Evolutionary conservation across 2,329 filamentous ascomycete species (phyloP).

Genomic region (Bipolaris sorokiniana): DNA sequence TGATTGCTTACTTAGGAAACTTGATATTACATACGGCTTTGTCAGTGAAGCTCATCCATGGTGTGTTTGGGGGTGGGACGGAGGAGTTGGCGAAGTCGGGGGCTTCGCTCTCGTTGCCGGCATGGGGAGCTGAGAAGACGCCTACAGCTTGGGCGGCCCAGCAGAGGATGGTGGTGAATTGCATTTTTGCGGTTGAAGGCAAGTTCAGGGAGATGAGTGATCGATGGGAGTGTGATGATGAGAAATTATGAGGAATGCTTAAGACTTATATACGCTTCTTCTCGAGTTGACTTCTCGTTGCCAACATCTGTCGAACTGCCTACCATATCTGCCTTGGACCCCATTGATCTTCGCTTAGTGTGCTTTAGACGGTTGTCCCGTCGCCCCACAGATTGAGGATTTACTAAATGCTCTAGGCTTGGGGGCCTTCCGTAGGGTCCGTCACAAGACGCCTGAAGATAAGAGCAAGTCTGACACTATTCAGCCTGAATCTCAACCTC

Average conservation of each 20-base stretch:
- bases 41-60: conserved; percentile 1
- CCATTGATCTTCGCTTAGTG: not conserved
- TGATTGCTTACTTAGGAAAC: not conserved
- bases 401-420: not conserved
- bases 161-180: not conserved
- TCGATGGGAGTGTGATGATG: not conserved
- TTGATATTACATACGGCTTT: conserved; percentile 1
- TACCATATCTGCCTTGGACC: not conserved
- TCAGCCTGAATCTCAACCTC: not conserved
- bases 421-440: not conserved
- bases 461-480: not conserved
- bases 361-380: not conserved
- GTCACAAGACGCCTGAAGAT: not conserved
- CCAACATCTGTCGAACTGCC: not conserved
- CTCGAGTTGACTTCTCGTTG: not conserved
- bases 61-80: not conserved
- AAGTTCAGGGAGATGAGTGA: not conserved
- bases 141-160: not conserved
- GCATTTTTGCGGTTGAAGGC: not conserved
- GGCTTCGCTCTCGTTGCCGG: not conserved
- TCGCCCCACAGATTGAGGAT: not conserved
- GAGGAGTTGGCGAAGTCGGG: not conserved
- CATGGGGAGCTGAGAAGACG: conserved; percentile 2
- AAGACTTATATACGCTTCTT: not conserved
- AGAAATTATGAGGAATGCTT: not conserved